Percentiles rank a stretch among this genome's conserved stretches.
phyloP scores from a whole-genome alignment of 1,284 basidiomycete genomes.

The Porogramme epimiltina region DNA sequence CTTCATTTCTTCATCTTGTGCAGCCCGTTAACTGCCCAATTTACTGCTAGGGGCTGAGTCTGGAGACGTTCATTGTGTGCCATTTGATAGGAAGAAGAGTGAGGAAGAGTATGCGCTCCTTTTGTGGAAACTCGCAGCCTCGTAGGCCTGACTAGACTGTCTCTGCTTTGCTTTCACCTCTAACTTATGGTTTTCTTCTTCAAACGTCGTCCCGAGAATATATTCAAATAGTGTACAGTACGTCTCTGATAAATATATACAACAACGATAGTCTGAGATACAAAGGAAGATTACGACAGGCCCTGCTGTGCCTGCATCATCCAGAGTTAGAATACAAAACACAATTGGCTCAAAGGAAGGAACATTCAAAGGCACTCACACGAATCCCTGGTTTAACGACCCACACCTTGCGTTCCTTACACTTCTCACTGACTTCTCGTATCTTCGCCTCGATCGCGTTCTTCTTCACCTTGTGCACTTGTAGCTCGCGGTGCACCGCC shows the following conservation, averaged over 20 bases:
- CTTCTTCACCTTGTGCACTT: conserved; percentile 72
- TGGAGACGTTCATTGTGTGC: conserved; percentile 56
- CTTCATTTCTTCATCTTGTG: not conserved
- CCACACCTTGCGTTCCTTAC: conserved; percentile 71
- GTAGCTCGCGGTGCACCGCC: conserved; percentile 68
- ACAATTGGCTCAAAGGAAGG: no score
- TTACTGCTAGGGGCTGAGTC: conserved; percentile 57
- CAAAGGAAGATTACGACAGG: conserved; percentile 4
- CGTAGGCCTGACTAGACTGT: no score
- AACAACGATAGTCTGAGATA: conserved; percentile 12
- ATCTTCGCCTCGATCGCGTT: conserved; percentile 81
- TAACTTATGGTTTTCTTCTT: conserved; percentile 2
- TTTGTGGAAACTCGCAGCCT: conserved; percentile 61
- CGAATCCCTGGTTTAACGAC: conserved; percentile 51
- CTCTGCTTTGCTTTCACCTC: not conserved
- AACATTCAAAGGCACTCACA: conserved; percentile 25
- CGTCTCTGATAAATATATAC: conserved; percentile 2
- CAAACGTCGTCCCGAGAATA: not conserved
- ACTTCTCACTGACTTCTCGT: conserved; percentile 71
- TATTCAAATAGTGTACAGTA: not conserved
- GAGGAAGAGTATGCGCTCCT: conserved; percentile 39
- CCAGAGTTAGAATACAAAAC: no score
- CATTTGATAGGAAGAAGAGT: conserved; percentile 31
- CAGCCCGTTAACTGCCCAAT: not conserved
- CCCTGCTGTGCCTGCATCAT: conserved; percentile 13